Base-by-base conservation (phyloP, 176 grass and related monocot species). In the Saccharum officinarum region DNA sequence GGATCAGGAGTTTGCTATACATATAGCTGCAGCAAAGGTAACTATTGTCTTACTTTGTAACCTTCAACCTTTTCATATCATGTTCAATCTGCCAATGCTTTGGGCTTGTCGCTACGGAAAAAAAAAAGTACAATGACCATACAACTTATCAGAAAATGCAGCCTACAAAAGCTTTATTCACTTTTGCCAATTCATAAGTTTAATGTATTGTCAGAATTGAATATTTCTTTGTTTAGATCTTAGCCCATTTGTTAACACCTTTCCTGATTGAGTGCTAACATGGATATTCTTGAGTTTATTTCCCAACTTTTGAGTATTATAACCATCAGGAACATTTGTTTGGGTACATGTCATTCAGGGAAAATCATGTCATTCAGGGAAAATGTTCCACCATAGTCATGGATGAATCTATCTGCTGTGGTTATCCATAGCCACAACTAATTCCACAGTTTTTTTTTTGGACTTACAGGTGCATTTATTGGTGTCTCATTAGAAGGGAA, bases 11-110 rank as follows among this genome's bases (percentile, higher is more conserved):
- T 92, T 88, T 92, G 92, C 76, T 94, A 97, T 83, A 94, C 95
- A 73, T 94, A 97, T 89, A 97, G 95, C 87, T 92, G 86, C 76
- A 97, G 95, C 66, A 97, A 97, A 97, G 95, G 95, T 97, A 94
- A 66, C 40, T 22, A 39, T 15, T 50, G 10, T 34, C 3, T 85
- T 74, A 33, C 28, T 47, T 30, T 38, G 30, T 38, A 62, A 62
- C 50, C 4, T 81, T 67, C 3, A 17, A 66, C 10, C 52, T 47
- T 28, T 12, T 40, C 0, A 12, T 50, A 18, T 63, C 14, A 62
- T 77, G 37, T 69, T 2, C 54, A 77, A 15, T 77, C 23, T 23
- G 14, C 38, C 38, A 69, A 13, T 75, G 65, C 3, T 15, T 18
- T 79, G 39, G 23, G 13, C 37, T 23, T 71, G 7, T 23, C 15